A percentile compares a stretch with the other conserved stretches of the same genome.
These are phyloP conservation scores for Salmacisia buchloeana DNA, from an alignment of 1,284 basidiomycete species.

Conservation along the genomic window DNA sequence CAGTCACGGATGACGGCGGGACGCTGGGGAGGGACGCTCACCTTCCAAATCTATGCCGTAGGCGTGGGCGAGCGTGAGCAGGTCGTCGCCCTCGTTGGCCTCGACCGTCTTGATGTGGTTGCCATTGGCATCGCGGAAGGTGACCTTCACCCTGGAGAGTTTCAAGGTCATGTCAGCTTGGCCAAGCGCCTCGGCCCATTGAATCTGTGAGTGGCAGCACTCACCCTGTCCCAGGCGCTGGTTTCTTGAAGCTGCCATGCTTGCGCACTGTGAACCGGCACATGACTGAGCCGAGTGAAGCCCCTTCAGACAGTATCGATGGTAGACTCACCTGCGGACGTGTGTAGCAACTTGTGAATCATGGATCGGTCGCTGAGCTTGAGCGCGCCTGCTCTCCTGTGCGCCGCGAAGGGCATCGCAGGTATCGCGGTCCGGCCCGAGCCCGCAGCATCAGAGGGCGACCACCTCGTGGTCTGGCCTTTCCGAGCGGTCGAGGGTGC, in stretches of 20 bases:
- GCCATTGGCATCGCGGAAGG: conserved; percentile 84
- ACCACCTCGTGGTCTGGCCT: not conserved
- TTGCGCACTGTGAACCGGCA: conserved; percentile 17
- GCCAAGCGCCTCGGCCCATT: not conserved
- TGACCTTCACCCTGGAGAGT: conserved; percentile 65
- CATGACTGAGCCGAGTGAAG: not conserved
- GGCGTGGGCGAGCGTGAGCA: conserved; percentile 86
- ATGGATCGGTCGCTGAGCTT: no score
- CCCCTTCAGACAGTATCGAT: not conserved
- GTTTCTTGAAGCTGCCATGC: conserved; percentile 59
- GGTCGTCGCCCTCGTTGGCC: conserved; percentile 87
- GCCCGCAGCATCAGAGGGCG: not conserved
- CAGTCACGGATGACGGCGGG: not conserved
- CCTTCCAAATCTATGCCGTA: conserved; percentile 97
- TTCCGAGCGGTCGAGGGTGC: not conserved
- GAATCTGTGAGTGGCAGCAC: conserved; percentile 50
- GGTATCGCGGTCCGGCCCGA: not conserved
- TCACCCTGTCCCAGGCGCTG: conserved; percentile 58
- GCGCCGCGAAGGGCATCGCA: no score
- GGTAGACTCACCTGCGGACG: not conserved
- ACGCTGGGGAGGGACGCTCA: conserved; percentile 54
- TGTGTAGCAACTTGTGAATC: not conserved
- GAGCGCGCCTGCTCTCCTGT: not conserved
- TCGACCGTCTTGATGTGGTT: conserved; percentile 77
- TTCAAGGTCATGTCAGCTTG: not conserved